Percentiles rank a stretch among this genome's conserved stretches.
phyloP scores from a whole-genome alignment of 257 asterid species.

The Primulina huaijiensis region DNA sequence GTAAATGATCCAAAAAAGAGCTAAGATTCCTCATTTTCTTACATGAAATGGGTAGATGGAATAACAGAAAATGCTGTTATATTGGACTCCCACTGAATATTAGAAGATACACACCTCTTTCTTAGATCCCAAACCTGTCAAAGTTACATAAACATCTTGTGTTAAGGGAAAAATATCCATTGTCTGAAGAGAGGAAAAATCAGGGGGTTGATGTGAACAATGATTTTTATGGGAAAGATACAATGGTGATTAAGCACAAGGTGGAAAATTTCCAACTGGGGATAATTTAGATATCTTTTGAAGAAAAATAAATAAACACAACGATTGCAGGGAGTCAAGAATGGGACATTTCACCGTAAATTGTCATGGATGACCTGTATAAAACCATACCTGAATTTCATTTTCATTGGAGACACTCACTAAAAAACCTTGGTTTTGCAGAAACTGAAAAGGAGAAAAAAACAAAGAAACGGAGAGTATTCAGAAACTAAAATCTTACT shows the following conservation, averaged over 20 bases:
- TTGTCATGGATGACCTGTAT: conserved; percentile 11
- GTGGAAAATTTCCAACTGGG: conserved; percentile 19
- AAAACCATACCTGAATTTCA: conserved; percentile 71
- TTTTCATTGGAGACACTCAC: conserved; percentile 85
- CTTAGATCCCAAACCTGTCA: conserved; percentile 95
- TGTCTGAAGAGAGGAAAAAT: conserved; percentile 6
- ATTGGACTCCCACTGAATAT: conserved; percentile 85
- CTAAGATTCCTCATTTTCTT: conserved; percentile 31
- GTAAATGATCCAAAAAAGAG: conserved; percentile 15
- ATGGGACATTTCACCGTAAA: conserved; percentile 17
- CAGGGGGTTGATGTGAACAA: conserved; percentile 3
- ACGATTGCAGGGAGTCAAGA: conserved; percentile 15
- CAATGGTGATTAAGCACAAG: conserved; percentile 11
- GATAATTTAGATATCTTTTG: conserved; percentile 23
- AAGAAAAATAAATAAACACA: neutral
- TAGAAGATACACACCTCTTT: conserved; percentile 61
- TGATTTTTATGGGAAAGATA: conserved; percentile 9
- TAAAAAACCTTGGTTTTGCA: conserved; percentile 91
- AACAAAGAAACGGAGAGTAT: conserved; percentile 13
- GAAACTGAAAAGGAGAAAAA: conserved; percentile 56
- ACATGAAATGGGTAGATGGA: conserved; percentile 82
- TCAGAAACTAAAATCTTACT: conserved; percentile 8
- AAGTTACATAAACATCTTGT: conserved; percentile 15
- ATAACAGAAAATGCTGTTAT: conserved; percentile 81
- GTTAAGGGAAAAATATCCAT: conserved; percentile 4